Evolutionary conservation across 345 rosid species (phyloP).

Genomic region (Erucastrum elatum): DNA sequence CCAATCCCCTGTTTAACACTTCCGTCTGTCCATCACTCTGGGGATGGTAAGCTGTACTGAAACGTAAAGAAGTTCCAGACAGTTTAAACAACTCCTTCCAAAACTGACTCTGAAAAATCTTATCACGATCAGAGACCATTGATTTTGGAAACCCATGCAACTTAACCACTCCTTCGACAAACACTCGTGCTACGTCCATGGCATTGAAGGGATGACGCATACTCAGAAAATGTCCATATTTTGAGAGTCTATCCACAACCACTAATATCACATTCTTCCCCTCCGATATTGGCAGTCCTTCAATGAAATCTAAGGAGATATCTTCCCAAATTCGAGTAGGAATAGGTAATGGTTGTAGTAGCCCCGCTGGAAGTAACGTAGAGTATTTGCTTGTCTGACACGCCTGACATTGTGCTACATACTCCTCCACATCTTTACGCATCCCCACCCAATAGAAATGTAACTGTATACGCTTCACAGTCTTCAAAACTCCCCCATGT

Average conservation of each 20-base stretch:
- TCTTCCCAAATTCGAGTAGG: background rate
- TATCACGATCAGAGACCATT: background rate
- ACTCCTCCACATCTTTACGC: background rate
- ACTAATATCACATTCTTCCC: background rate
- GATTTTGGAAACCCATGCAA: background rate
- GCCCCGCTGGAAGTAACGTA: background rate
- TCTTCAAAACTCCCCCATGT: background rate
- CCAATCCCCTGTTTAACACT: background rate
- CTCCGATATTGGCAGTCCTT: background rate
- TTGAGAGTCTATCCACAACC: background rate
- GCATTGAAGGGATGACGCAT: background rate
- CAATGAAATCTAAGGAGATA: background rate
- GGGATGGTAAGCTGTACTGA: background rate
- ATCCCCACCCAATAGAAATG: background rate
- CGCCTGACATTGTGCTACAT: background rate
- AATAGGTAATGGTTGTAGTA: background rate
- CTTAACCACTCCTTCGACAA: accelerated
- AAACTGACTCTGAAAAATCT: background rate
- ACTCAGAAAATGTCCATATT: background rate
- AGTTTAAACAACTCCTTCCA: background rate
- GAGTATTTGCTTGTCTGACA: background rate
- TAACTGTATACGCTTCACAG: background rate
- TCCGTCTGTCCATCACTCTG: background rate
- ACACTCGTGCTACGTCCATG: background rate
- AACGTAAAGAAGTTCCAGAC: background rate